These are phyloP conservation scores for Talaromyces sp. DNA, from an alignment of 2,329 filamentous ascomycete species.

Conservation along the genomic window DNA sequence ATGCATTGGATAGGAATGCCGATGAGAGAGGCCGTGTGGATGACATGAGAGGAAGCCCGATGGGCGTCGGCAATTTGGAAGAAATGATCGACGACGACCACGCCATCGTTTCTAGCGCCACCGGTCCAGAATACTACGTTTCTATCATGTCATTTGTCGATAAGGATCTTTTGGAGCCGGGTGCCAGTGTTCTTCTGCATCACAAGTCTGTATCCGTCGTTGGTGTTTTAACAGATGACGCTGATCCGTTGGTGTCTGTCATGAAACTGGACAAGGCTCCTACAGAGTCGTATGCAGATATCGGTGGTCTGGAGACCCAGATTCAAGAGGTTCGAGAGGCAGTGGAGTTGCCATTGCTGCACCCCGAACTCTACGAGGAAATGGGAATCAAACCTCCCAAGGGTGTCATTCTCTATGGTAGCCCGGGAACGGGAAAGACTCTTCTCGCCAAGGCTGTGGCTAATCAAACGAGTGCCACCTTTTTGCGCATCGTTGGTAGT, in stretches of 20 bases:
- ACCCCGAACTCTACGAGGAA: conserved; percentile 97
- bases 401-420: conserved; percentile 97
- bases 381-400: conserved; percentile 99
- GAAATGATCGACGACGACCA: conserved; percentile 99
- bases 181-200: conserved; percentile 88
- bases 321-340: conserved; percentile 98
- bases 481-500: conserved; percentile 92
- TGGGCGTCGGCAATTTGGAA: conserved; percentile 96
- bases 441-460: conserved; percentile 93
- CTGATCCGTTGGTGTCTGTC: conserved; percentile 90
- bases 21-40: conserved; percentile 93
- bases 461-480: conserved; percentile 98
- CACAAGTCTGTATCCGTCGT: conserved; percentile 98
- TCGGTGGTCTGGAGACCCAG: conserved; percentile 89
- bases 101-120: conserved; percentile 95
- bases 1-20: conserved; percentile 79
- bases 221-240: conserved; percentile 91
- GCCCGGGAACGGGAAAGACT: conserved; percentile 94
- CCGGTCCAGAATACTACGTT: conserved; percentile 97
- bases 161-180: conserved; percentile 94
- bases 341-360: conserved; percentile 87
- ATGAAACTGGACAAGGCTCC: conserved; percentile 99
- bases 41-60: conserved; percentile 96
- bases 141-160: conserved; percentile 99
- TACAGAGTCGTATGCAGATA: conserved; percentile 96